phyloP scores from a whole-genome alignment of 2,329 filamentous ascomycete genomes.

The Didymella sp. region DNA sequence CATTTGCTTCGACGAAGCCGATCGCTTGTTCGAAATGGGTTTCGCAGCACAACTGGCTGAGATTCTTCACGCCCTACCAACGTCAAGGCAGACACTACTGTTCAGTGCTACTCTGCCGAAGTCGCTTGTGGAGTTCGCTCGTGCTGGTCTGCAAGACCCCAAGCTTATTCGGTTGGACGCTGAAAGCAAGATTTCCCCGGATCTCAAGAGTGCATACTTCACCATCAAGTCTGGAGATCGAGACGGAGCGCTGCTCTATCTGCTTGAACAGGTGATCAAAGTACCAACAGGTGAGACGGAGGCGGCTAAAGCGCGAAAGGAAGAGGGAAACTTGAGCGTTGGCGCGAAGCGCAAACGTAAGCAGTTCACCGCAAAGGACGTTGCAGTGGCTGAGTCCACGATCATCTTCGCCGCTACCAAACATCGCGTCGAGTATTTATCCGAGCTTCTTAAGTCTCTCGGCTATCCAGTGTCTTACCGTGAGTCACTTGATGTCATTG shows the following conservation, averaged over 20 bases:
- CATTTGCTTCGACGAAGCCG: conserved; percentile 96
- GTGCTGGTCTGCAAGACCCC: conserved; percentile 91
- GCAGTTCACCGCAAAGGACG: conserved; percentile 65
- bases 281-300: conserved; percentile 75
- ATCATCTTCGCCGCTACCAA: conserved; percentile 96
- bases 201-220: conserved; percentile 95
- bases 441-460: conserved; percentile 76
- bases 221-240: conserved; percentile 91
- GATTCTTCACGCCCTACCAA: conserved; percentile 86
- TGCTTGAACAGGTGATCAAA: conserved; percentile 90
- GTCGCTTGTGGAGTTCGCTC: conserved; percentile 92
- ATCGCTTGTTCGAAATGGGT: conserved; percentile 97
- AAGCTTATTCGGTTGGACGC: conserved; percentile 88
- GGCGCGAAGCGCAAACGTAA: conserved; percentile 77
- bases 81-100: conserved; percentile 84
- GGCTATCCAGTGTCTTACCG: conserved; percentile 87
- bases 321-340: conserved; percentile 53
- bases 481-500: conserved; percentile 17
- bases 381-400: conserved; percentile 87
- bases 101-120: conserved; percentile 96
- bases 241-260: conserved; percentile 87
- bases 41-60: conserved; percentile 93
- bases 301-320: conserved; percentile 55
- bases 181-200: conserved; percentile 94
- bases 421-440: conserved; percentile 94